These are phyloP conservation scores for Trebouxia sp. DNA, from an alignment of 139 green algal genomes.

Conservation along the genomic window DNA sequence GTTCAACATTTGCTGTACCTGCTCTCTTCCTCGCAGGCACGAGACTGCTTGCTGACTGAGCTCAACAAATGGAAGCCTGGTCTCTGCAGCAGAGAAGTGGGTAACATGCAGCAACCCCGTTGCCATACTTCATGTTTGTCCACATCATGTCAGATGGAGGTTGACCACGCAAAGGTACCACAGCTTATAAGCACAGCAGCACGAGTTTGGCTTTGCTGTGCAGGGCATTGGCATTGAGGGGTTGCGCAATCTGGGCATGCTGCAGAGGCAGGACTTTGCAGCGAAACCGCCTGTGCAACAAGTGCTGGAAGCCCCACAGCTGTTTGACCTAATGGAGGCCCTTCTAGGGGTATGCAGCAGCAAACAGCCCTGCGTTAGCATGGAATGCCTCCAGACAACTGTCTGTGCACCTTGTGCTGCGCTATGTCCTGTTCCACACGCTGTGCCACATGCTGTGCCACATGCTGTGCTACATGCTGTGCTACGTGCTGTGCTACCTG, in stretches of 20 bases:
- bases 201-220: neutral
- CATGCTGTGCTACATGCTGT: neutral
- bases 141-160: too few species aligned
- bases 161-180: too few species aligned
- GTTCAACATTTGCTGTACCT: neutral
- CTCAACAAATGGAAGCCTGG: constrained; percentile 12
- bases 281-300: neutral
- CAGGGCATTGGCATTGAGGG: neutral
- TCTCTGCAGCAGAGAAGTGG: neutral
- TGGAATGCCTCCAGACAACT: too few species aligned
- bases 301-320: constrained; percentile 23
- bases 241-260: constrained; percentile 26
- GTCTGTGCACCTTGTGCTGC: too few species aligned
- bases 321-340: constrained; percentile 30
- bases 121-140: too few species aligned
- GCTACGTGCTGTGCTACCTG: too few species aligned
- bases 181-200: too few species aligned
- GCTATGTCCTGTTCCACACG: too few species aligned
- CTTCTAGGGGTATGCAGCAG: neutral
- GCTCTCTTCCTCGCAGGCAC: neutral
- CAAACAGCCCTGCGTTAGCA: neutral
- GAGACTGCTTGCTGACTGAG: neutral
- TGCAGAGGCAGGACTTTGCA: constrained; percentile 37
- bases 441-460: too few species aligned
- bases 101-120: too few species aligned